Percentiles rank a stretch among this genome's conserved stretches.
Conservation (phyloP, 441 rosid genomes). For the Hypseocharis bilobata region DNA sequence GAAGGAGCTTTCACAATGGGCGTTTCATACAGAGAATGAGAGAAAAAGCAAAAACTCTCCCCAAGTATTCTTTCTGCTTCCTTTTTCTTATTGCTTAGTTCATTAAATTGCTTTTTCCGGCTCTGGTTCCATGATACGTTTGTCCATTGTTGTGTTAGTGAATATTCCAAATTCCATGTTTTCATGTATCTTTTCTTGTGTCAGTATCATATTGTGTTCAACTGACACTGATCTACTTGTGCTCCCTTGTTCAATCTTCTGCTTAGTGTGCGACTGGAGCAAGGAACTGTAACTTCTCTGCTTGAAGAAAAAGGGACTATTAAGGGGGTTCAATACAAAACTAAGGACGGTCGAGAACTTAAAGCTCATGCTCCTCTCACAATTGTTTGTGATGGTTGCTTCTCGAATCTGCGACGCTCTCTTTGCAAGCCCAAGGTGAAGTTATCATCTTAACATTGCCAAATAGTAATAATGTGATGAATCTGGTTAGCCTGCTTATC, state of each 20-base stretch:
- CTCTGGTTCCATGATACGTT: not conserved
- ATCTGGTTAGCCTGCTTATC: not conserved
- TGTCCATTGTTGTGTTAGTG: not conserved
- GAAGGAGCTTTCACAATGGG: conserved; percentile 20
- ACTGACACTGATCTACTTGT: not conserved
- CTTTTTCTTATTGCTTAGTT: not conserved
- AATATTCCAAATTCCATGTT: not conserved
- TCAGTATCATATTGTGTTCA: not conserved
- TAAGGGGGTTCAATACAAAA: conserved; percentile 23
- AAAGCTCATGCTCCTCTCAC: conserved; percentile 15
- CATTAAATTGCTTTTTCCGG: not conserved
- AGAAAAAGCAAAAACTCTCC: conserved; percentile 13
- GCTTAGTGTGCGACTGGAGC: conserved; percentile 18
- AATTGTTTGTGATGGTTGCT: conserved; percentile 15
- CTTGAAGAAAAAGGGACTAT: conserved; percentile 22
- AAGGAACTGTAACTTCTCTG: conserved; percentile 26
- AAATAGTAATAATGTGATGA: not conserved
- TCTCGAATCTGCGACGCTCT: conserved; percentile 18
- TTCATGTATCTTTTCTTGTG: not conserved
- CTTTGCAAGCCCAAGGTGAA: conserved; percentile 17
- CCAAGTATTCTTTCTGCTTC: not conserved
- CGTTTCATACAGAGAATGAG: conserved; percentile 21
- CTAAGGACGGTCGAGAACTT: conserved; percentile 16
- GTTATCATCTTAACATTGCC: not conserved
- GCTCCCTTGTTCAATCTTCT: not conserved